phyloP scores from a whole-genome alignment of 2,329 filamentous ascomycete genomes.

The Daldinia eschscholtzii region DNA sequence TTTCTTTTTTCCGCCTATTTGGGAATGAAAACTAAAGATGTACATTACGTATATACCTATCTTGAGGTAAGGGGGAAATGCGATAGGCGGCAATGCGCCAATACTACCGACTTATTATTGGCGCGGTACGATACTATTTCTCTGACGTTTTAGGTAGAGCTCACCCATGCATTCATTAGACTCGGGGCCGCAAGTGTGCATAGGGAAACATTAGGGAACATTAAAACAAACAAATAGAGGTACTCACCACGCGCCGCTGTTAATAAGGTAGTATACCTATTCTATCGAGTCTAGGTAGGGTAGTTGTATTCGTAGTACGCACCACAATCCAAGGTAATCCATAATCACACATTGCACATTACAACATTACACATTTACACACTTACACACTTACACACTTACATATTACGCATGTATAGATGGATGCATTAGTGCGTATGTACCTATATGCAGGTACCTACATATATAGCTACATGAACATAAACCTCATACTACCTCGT shows the following conservation, averaged over 20 bases:
- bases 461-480: conserved; percentile 7
- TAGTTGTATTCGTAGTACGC: background rate
- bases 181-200: conserved; percentile 37
- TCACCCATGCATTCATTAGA: conserved; percentile 42
- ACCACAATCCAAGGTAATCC: background rate
- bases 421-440: conserved; percentile 13
- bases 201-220: conserved; percentile 15
- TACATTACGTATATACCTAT: conserved; percentile 4
- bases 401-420: conserved; percentile 20
- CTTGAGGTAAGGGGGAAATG: conserved; percentile 28
- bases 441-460: conserved; percentile 16
- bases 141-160: conserved; percentile 44
- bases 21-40: background rate
- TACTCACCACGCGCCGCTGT: conserved; percentile 18
- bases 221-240: conserved; percentile 30
- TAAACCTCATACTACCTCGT: conserved; percentile 8
- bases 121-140: conserved; percentile 42
- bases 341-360: background rate
- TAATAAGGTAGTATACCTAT: background rate
- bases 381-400: background rate
- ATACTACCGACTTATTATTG: conserved; percentile 42
- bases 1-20: conserved; percentile 12
- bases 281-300: background rate
- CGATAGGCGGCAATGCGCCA: conserved; percentile 29
- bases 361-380: background rate